Evolutionary conservation across 768 basidiomycete species (phyloP), one percentile per base, ranked within the genome.

Genomic region (Dictyophora rubrovolvata): DNA sequence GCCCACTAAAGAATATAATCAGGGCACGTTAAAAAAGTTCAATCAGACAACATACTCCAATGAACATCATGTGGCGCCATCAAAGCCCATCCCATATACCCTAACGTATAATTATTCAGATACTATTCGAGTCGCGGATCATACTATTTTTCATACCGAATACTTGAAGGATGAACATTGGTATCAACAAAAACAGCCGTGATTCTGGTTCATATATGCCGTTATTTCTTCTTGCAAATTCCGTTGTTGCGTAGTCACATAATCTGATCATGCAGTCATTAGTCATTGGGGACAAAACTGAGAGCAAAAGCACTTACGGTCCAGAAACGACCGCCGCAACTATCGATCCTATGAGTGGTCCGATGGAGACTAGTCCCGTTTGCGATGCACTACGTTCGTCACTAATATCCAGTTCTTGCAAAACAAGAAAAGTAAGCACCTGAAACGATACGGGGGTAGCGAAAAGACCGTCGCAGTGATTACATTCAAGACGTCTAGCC

Each of bases 161-260:
- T 2, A 76, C 68, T 14, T 74, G 74, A 60, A 64, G 54, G 28
- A 75, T 69, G 12, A 77, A 66, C 75, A 76, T 77, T 12, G 70
- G 67, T 9, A 70, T 49, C 60, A 76, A 68, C 65, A 77, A 75
- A 46, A 74, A 60, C 11, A 78, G 72, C 20, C 75, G 68, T 63
- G 73, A 77, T 63, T 79, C 77, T 1, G 77, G 76, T 61, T 77
- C 77, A 63, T 76, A 79, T 8, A 76, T 67, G 0, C 77, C 77
- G 50, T 70, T 70, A 53, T 77, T 77, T 9, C 72, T 70, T 56
- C 69, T 74, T 1, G 77, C 71, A 34, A 77, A 75, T 62, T 77
- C 77, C 12, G 71, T 56, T 49, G 46, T 48, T 42, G 54, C 34
- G n/a, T n/a, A 63, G 47, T 22, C 42, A 33, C 48, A 48, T 12